Base-by-base conservation (phyloP, 768 basidiomycete genomes). In the Suillus hirtellus region DNA sequence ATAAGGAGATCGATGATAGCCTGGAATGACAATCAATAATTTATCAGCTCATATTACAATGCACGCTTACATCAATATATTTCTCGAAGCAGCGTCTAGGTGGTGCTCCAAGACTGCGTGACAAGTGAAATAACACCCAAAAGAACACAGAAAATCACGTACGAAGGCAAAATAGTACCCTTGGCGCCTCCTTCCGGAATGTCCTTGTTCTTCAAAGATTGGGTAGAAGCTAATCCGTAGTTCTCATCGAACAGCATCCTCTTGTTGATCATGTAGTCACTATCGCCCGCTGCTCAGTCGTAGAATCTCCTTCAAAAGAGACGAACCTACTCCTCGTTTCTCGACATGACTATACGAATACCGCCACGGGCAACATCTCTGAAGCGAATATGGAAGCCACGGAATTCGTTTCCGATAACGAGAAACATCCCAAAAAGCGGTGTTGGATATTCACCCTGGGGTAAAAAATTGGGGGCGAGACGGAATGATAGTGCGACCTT, bases 401-500 rank as follows among this genome's bases (percentile, higher is more conserved):
- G 84, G 84, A 93, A 95, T 64, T 93, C 92, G 61, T 94, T 92
- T 24, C 91, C 96, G 66, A 99, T 95, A 61, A 99, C 83, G 70
- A 98, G 85, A 81, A 97, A 93, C 84, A 99, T 88, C 40, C 97
- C 97, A 75, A 89, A 97, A 1, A 96, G 95, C 70, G 88, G 89
- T 77, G 83, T 90, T 8, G 97, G 97, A 76, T 99, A 99, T 78
- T 99, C 97, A 60, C 90, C 82, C 70, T 93, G 91, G 42, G 97
- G 96, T 52, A 99, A 77, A 83, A 99, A 99, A 65, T 86, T 84
- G 1, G 96, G 95, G 40, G 90, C 87, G 54, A 99, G 85, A 63
- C 97, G 90, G 93, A 99, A 99, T 1, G 93, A 95, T 58, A 99
- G 79, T 31, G 96, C 96, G 34, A 96, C 95, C 78, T 99, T 99